A percentile compares a stretch with the other conserved stretches of the same genome.
Conservation (phyloP, 1,284 basidiomycete genomes). For the Macrocystidia cucumis region DNA sequence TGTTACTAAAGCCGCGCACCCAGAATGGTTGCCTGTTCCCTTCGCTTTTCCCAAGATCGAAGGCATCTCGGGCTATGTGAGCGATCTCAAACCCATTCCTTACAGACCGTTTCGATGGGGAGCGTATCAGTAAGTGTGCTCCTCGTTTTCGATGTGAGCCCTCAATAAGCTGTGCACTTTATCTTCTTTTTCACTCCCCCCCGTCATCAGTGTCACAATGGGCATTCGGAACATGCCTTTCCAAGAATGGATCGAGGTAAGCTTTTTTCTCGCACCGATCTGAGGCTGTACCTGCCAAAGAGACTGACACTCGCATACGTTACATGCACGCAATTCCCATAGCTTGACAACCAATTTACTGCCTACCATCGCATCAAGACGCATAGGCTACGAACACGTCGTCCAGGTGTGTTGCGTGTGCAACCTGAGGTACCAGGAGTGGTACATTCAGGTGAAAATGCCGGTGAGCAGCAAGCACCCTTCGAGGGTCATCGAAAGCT, state of each 20-base stretch:
- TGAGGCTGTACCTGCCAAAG: neutral
- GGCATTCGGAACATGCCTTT: conserved; percentile 61
- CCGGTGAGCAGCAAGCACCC: conserved; percentile 31
- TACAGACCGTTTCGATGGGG: conserved; percentile 62
- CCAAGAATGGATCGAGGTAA: conserved; percentile 63
- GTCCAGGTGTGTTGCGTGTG: conserved; percentile 39
- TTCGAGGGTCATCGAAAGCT: too few species aligned
- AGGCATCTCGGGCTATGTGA: conserved; percentile 29
- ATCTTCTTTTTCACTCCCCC: too few species aligned
- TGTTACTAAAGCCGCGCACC: too few species aligned
- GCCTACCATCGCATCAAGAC: conserved; percentile 46
- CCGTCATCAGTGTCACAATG: conserved; percentile 59
- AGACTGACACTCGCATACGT: neutral
- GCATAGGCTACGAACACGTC: conserved; percentile 43
- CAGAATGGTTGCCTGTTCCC: conserved; percentile 40
- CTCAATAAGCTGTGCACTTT: conserved; percentile 4
- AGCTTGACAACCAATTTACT: conserved; percentile 51
- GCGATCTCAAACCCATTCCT: conserved; percentile 42
- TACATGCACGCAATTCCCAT: too few species aligned
- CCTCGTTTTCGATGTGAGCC: neutral
- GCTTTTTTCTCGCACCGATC: conserved; percentile 3
- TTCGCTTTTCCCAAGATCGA: conserved; percentile 47
- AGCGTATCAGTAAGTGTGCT: conserved; percentile 45
- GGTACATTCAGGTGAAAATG: conserved; percentile 42
- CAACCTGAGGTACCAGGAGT: conserved; percentile 40